A percentile compares a stretch with the other conserved stretches of the same genome.
Conservation (phyloP, 2,329 filamentous ascomycete species). For the Botryosphaeria dothidea region DNA sequence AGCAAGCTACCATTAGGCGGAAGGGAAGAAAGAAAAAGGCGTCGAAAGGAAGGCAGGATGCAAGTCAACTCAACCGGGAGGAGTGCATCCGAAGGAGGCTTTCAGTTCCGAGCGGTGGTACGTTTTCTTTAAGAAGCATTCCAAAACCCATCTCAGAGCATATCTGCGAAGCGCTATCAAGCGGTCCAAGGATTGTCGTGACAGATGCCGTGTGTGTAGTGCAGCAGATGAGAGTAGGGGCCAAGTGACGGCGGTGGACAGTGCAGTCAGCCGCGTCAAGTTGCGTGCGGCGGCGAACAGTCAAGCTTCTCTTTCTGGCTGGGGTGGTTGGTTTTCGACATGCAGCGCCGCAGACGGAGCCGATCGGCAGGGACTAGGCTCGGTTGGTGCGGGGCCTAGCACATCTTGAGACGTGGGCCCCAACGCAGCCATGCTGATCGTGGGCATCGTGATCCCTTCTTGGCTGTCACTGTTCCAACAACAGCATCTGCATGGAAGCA, state of each 20-base stretch:
- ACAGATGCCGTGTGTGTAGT: conserved; percentile 5
- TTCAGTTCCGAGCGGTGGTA: background rate
- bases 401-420: conserved; percentile 5
- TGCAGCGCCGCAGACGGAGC: conserved; percentile 9
- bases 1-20: conserved; percentile 7
- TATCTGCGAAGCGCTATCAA: background rate
- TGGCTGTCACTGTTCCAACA: conserved; percentile 14
- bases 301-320: conserved; percentile 5
- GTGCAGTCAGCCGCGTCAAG: background rate
- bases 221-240: conserved; percentile 4
- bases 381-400: conserved; percentile 1
- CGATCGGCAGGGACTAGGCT: conserved; percentile 7
- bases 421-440: background rate
- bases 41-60: background rate
- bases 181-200: conserved; percentile 1
- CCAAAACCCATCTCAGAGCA: background rate
- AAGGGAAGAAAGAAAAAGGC: background rate
- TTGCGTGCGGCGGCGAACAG: background rate
- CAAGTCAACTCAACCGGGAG: conserved; percentile 16
- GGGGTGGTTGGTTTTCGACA: conserved; percentile 5
- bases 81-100: conserved; percentile 2
- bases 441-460: background rate
- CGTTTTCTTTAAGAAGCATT: conserved; percentile 14
- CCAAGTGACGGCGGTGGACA: background rate
- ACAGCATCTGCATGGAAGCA: conserved; percentile 15